A percentile compares a stretch with the other conserved stretches of the same genome.
Evolutionary conservation across 306 rosid genomes (phyloP).

Genomic region (Hippophae tibetana): DNA sequence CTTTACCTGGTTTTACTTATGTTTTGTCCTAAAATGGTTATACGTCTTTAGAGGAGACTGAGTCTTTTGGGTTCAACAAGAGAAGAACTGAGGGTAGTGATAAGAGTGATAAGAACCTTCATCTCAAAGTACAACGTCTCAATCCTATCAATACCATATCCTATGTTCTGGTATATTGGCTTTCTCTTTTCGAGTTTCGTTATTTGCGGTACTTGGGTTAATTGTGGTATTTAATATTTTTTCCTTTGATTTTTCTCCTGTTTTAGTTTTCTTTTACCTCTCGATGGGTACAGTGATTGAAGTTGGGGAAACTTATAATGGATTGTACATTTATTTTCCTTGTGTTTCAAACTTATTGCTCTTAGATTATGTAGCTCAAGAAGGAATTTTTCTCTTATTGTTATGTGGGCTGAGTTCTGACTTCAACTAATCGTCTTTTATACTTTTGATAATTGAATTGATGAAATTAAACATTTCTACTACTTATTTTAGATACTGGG

Average conservation of each 20-base stretch:
- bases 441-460: background rate
- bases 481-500: conserved; percentile 16
- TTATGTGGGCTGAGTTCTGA: background rate
- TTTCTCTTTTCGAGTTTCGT: no score
- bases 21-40: no score
- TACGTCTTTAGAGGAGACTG: conserved; percentile 28
- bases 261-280: no score
- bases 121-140: no score
- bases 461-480: background rate
- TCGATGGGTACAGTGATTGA: no score
- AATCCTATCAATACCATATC: conserved; percentile 4
- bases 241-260: no score
- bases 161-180: conserved; percentile 46
- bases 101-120: no score
- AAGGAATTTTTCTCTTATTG: background rate
- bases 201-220: background rate
- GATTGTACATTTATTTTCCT: background rate
- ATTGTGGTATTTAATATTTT: no score
- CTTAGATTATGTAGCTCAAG: background rate
- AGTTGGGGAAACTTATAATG: no score
- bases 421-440: background rate
- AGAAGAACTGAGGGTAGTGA: conserved; percentile 13
- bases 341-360: no score
- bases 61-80: conserved; percentile 47
- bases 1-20: no score